These are phyloP conservation scores for Xylaria bambusicola DNA, from an alignment of 495 filamentous ascomycete species.

Conservation along the genomic window DNA sequence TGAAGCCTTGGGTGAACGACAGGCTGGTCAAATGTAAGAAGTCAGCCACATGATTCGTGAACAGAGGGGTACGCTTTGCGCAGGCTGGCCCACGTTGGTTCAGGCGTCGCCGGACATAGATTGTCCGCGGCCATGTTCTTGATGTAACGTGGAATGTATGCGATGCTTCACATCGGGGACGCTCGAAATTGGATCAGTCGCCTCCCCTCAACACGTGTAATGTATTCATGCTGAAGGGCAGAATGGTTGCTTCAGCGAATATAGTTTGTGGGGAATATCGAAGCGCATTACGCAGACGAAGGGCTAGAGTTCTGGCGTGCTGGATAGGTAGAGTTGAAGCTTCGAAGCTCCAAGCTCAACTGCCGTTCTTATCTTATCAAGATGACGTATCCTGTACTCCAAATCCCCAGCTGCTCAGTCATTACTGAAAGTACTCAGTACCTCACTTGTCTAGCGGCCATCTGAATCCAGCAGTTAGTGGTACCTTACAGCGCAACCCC, in stretches of 20 bases:
- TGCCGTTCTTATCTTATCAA: slow-evolving; percentile 36
- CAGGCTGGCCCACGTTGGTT: slow-evolving; percentile 44
- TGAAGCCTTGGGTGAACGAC: slow-evolving; percentile 90
- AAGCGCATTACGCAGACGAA: too few relatives aligned
- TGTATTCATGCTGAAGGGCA: not conserved
- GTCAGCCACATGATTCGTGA: slow-evolving; percentile 15
- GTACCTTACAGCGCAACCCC: slow-evolving; percentile 18
- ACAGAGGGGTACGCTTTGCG: slow-evolving; percentile 15
- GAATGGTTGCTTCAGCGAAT: not conserved
- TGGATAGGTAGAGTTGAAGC: not conserved
- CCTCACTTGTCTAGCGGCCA: not conserved
- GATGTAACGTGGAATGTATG: not conserved
- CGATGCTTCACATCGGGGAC: not conserved
- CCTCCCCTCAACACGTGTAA: not conserved
- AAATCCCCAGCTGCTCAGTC: slow-evolving; percentile 5
- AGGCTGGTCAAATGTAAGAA: slow-evolving; percentile 50
- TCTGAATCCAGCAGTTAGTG: not conserved
- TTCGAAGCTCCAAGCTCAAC: slow-evolving; percentile 2
- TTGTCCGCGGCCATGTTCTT: slow-evolving; percentile 37
- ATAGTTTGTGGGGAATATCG: not conserved
- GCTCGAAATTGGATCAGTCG: not conserved
- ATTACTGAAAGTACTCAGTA: not conserved
- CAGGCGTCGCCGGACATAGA: slow-evolving; percentile 45
- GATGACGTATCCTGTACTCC: slow-evolving; percentile 17
- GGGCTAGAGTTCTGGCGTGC: not conserved